Percentiles rank a stretch among this genome's conserved stretches.
Evolutionary conservation across 352 stramenopile species (phyloP).

Genomic region (Globisporangium emineosum): DNA sequence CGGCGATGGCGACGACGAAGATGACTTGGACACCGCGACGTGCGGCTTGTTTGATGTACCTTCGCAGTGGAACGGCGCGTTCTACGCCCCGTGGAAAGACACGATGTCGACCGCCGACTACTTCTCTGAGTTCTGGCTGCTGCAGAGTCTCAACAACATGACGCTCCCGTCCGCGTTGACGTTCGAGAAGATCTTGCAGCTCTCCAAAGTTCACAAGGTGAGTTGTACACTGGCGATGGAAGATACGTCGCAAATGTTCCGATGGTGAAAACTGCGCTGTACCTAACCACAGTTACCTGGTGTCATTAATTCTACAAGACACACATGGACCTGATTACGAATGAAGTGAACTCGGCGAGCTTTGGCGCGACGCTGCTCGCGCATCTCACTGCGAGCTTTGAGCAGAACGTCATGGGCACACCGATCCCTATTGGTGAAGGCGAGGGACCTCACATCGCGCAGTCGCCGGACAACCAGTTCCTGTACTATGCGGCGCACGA

Average conservation of each 20-base stretch:
- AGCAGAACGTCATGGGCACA: conserved; percentile 49
- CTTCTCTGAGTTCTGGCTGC: conserved; percentile 72
- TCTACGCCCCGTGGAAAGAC: conserved; percentile 77
- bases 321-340: conserved; percentile 80
- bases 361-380: conserved; percentile 74
- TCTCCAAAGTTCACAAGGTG: conserved; percentile 64
- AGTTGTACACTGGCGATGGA: neutral
- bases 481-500: conserved; percentile 77
- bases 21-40: neutral
- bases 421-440: conserved; percentile 38
- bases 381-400: conserved; percentile 73
- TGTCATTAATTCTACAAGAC: conserved; percentile 21
- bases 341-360: conserved; percentile 72
- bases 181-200: conserved; percentile 56
- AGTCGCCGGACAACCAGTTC: conserved; percentile 50
- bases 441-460: conserved; percentile 48
- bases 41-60: conserved; percentile 67
- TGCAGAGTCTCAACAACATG: conserved; percentile 83
- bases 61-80: conserved; percentile 63
- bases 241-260: neutral
- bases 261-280: neutral
- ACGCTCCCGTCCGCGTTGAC: conserved; percentile 47
- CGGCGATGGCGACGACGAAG: neutral
- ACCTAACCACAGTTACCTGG: neutral
- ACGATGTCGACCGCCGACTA: conserved; percentile 65